Conservation (phyloP, 495 filamentous ascomycete species). For the Aspergillus cavernicola region DNA sequence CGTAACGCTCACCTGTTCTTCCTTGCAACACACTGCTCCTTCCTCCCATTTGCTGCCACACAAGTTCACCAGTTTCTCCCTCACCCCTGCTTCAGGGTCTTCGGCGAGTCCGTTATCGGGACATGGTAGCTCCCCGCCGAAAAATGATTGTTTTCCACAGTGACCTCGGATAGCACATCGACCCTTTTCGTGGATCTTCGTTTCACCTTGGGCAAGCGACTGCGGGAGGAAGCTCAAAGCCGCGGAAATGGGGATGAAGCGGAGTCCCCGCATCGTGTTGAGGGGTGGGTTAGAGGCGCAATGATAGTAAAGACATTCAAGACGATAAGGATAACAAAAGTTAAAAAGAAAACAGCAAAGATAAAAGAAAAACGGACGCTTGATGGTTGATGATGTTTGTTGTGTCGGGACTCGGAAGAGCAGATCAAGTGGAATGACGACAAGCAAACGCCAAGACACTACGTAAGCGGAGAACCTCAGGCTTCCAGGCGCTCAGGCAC, state of each 20-base stretch:
- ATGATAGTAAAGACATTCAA: slow-evolving; percentile 1
- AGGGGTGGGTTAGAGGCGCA: not conserved
- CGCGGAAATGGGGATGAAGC: slow-evolving; percentile 25
- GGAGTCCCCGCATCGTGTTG: slow-evolving; percentile 35
- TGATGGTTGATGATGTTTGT: not conserved
- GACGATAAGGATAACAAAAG: not conserved
- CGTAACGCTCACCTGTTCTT: slow-evolving; percentile 62
- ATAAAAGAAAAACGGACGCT: not conserved
- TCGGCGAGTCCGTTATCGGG: slow-evolving; percentile 86
- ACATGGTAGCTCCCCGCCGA: slow-evolving; percentile 83
- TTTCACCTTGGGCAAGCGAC: slow-evolving; percentile 38
- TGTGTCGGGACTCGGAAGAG: not conserved
- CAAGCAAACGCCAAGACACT: slow-evolving; percentile 11
- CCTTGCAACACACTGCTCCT: slow-evolving; percentile 77
- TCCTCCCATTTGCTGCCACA: slow-evolving; percentile 84
- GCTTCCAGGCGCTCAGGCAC: not conserved
- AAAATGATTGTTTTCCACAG: slow-evolving; percentile 85
- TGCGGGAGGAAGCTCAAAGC: slow-evolving; percentile 32
- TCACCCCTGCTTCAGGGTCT: slow-evolving; percentile 62
- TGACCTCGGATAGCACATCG: slow-evolving; percentile 88
- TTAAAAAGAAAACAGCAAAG: not conserved
- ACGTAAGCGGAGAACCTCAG: slow-evolving; percentile 14
- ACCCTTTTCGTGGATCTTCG: slow-evolving; percentile 75
- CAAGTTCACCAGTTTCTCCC: slow-evolving; percentile 73
- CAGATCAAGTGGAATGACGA: not conserved